These are phyloP conservation scores for Kwoniella sp. DNA, from an alignment of 768 basidiomycete species.

Conservation along the genomic window DNA sequence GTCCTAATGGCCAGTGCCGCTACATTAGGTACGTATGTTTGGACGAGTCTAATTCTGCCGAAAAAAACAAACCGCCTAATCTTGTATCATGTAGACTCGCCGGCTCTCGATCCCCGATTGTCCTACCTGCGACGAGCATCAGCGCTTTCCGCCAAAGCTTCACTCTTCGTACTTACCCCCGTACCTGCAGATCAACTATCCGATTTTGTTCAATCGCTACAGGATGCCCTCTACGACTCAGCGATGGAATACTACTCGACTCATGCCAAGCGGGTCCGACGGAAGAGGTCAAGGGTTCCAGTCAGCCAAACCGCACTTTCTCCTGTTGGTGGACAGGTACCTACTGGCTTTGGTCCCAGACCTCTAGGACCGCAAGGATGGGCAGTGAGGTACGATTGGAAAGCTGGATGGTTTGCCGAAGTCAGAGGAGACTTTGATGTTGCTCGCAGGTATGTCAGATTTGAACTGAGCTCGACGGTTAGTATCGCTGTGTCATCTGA, in stretches of 20 bases:
- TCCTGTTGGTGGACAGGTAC: constrained; percentile 19
- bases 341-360: constrained; percentile 51
- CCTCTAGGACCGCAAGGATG: constrained; percentile 82
- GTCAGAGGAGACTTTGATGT: constrained; percentile 90
- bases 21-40: constrained; percentile 69
- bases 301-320: constrained; percentile 59
- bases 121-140: constrained; percentile 85
- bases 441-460: constrained; percentile 85
- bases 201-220: constrained; percentile 77
- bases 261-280: constrained; percentile 86
- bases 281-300: constrained; percentile 74
- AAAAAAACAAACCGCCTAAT: no score
- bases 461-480: no score
- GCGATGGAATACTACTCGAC: constrained; percentile 90
- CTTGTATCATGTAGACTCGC: constrained; percentile 72
- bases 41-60: not conserved
- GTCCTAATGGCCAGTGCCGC: constrained; percentile 86
- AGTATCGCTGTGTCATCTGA: not conserved
- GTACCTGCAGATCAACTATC: constrained; percentile 79
- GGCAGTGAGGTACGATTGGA: constrained; percentile 96
- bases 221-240: constrained; percentile 83
- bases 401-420: constrained; percentile 95
- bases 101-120: constrained; percentile 75
- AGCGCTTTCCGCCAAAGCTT: constrained; percentile 85
- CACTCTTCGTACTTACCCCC: constrained; percentile 91